Percentiles rank a stretch among this genome's conserved stretches.
Evolutionary conservation across 2,329 filamentous ascomycete genomes (phyloP).

Genomic region (Fusarium ramigenum): DNA sequence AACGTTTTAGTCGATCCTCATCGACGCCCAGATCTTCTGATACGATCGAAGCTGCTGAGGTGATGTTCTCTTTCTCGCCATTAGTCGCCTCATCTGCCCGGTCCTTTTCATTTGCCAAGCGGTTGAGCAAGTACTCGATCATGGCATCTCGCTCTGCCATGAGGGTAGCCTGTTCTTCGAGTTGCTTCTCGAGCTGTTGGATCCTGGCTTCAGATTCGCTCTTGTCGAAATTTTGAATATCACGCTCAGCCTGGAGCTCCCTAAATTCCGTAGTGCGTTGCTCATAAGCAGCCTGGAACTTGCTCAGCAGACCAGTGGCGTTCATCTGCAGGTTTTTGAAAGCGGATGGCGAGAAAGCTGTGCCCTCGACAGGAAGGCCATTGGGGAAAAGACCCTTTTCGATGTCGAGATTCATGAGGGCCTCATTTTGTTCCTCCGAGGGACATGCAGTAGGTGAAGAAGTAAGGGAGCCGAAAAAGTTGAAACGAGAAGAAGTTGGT

Average conservation of each 20-base stretch:
- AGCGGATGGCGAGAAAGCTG: conserved; percentile 66
- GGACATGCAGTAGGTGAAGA: conserved; percentile 54
- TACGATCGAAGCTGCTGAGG: conserved; percentile 54
- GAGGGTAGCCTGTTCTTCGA: conserved; percentile 66
- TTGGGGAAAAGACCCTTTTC: conserved; percentile 63
- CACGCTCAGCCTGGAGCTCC: conserved; percentile 63
- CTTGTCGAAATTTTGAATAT: conserved; percentile 63
- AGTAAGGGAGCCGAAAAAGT: conserved; percentile 55
- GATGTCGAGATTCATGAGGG: conserved; percentile 65
- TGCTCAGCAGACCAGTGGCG: conserved; percentile 63
- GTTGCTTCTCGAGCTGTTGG: conserved; percentile 65
- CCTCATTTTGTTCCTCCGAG: conserved; percentile 55
- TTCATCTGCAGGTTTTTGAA: conserved; percentile 70
- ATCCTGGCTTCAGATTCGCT: conserved; percentile 64
- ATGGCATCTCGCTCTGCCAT: conserved; percentile 63
- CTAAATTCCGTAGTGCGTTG: conserved; percentile 59
- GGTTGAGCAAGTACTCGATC: conserved; percentile 60
- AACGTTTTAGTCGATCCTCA: conserved; percentile 56
- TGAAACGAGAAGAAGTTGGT: conserved; percentile 52
- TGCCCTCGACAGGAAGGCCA: conserved; percentile 53
- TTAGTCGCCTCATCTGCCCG: conserved; percentile 52
- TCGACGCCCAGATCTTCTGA: conserved; percentile 65
- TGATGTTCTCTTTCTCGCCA: conserved; percentile 40
- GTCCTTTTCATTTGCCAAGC: conserved; percentile 62
- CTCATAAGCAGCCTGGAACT: conserved; percentile 68